Conservation (phyloP, 768 basidiomycete species). For the Termitomyces bulborhizus region DNA sequence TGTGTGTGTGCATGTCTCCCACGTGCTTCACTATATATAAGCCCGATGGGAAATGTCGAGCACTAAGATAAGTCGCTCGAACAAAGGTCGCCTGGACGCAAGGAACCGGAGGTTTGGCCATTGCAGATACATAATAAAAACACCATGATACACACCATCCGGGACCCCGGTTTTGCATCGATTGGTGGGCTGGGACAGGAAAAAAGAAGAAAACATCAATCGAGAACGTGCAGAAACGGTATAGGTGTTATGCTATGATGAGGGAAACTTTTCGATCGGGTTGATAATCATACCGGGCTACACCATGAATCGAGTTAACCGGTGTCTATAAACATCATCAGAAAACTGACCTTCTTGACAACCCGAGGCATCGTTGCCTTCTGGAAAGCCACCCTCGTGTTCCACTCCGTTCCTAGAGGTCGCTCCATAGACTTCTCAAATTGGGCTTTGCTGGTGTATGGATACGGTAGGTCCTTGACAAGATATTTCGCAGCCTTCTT, state of each 20-base stretch:
- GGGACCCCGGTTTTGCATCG: no score
- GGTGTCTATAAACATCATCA: neutral
- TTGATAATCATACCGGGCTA: slow-evolving; percentile 13
- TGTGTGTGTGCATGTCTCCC: no score
- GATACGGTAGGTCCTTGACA: slow-evolving; percentile 88
- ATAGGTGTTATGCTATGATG: neutral
- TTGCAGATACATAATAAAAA: no score
- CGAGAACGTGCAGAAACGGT: neutral
- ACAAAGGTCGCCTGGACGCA: no score
- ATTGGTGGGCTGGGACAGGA: no score
- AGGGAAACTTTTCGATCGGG: slow-evolving; percentile 11
- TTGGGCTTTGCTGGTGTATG: slow-evolving; percentile 90
- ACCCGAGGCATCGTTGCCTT: slow-evolving; percentile 79
- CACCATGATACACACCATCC: no score
- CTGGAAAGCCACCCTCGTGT: slow-evolving; percentile 81
- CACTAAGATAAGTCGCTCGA: no score
- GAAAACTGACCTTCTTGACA: slow-evolving; percentile 69
- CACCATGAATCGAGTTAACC: neutral
- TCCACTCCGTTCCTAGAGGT: slow-evolving; percentile 91
- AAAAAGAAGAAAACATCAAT: no score
- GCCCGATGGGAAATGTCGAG: no score
- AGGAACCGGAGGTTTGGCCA: no score
- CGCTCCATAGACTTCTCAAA: slow-evolving; percentile 79
- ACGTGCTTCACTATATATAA: no score
- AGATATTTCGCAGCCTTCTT: slow-evolving; percentile 89